These are phyloP conservation scores for Trypanosoma caninum DNA, from an alignment of 208 protist genomes.

Conservation along the genomic window DNA sequence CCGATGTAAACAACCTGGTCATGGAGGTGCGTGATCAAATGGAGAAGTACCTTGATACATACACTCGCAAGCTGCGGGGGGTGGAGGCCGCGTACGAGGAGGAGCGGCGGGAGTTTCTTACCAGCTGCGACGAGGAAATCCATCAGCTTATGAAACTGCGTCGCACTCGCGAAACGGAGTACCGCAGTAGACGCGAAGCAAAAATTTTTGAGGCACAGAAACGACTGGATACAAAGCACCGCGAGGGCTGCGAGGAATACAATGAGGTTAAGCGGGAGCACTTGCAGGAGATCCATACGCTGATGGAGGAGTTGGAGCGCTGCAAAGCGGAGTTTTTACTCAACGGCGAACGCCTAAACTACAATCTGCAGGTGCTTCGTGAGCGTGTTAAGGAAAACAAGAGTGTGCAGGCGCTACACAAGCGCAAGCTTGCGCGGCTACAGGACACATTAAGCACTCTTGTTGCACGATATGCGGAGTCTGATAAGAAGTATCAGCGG, in stretches of 20 bases:
- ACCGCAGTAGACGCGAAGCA: slow-evolving; percentile 73
- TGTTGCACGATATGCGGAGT: slow-evolving; percentile 88
- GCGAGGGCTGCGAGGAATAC: slow-evolving; percentile 78
- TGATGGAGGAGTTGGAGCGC: slow-evolving; percentile 93
- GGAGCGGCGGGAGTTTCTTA: slow-evolving; percentile 76
- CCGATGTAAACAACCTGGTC: slow-evolving; percentile 82
- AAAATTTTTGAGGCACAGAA: slow-evolving; percentile 84
- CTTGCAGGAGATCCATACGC: slow-evolving; percentile 86
- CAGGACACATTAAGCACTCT: slow-evolving; percentile 88
- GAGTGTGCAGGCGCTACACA: slow-evolving; percentile 91
- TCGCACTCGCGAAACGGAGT: slow-evolving; percentile 84
- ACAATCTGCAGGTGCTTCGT: slow-evolving; percentile 95
- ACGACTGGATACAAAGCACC: slow-evolving; percentile 72
- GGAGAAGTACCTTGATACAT: slow-evolving; percentile 67
- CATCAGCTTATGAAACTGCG: slow-evolving; percentile 86
- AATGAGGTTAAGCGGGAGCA: slow-evolving; percentile 76
- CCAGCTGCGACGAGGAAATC: slow-evolving; percentile 76
- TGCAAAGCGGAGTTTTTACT: slow-evolving; percentile 95
- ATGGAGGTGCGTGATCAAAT: slow-evolving; percentile 84
- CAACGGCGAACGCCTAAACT: slow-evolving; percentile 95
- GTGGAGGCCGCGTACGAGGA: slow-evolving; percentile 86
- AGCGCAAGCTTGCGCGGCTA: slow-evolving; percentile 86
- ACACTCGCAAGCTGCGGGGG: slow-evolving; percentile 74
- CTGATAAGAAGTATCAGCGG: slow-evolving; percentile 88
- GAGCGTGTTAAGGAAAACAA: slow-evolving; percentile 95